Base-by-base conservation (phyloP, 1,284 basidiomycete species). In the Anthracocystis panici-leucophaei region DNA sequence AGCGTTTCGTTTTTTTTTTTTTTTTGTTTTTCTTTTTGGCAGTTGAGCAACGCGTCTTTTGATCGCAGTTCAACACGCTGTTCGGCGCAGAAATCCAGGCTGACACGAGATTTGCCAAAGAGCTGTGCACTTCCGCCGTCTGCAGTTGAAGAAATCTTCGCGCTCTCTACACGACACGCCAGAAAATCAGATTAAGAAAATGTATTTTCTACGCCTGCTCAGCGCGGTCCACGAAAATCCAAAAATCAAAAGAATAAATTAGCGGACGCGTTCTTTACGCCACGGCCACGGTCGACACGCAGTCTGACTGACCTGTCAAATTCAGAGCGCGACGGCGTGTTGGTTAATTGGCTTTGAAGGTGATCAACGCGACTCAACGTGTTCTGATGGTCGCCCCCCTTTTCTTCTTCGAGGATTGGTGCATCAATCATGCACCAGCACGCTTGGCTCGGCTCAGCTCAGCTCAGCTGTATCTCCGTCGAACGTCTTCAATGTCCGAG, bases 131-230 rank as follows among this genome's bases (percentile, higher is more conserved):
- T 41, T 20, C 18, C 27, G n/a, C n/a, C 25, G 9, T 44, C 40
- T 51, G 35, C 25, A n/a, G 45, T 6, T 23, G 16, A 38, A 38
- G 29, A 45, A 57, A 49, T 41, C 14, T 50, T 33, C 45, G 53
- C 51, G 57, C 68, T 71, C 68, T 71, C 62, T 71, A 71, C 68
- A 55, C 68, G 68, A 71, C 62, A 58, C 62, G 62, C 58, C 21
- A 46, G 2, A 40, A 55, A 48, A 46, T 7, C 3, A 53, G 31
- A 35, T n/a, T 12, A 42, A 54, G 40, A 40, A 7, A n/a, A 44
- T 23, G 42, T 44, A 58, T 27, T 54, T 49, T 57, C 58, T 54
- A 58, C 60, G 23, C 31, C 14, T 18, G 54, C 41, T 8, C 25
- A 33, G 14, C 27, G 31, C 46, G 38, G 31, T 42, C 46, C 46